Evolutionary conservation across 345 rosid species (phyloP), one percentile per base, ranked within the genome.

Genomic region (Odontarrhena argentea): DNA sequence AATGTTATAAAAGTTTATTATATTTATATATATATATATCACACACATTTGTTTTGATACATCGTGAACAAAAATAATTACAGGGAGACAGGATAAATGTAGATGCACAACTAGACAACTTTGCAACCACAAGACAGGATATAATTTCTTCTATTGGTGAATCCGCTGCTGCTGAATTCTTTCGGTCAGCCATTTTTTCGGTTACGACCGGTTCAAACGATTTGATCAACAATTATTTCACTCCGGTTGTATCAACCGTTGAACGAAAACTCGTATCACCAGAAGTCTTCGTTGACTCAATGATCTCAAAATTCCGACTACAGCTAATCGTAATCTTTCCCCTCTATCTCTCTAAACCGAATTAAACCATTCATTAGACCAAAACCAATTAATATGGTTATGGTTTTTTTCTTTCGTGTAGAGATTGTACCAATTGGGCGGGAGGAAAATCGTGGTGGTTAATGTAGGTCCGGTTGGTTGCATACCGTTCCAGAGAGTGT

Each of bases 401-500:
- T 56, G 11, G 41, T 0, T 11, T 67, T 56, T 9, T 8, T 51
- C 6, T 52, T 40, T 63, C 22, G 22, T 18, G 78, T 83, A 88
- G 96, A 86, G 93, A 72, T 74, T 91, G 22, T 82, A 83, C 66
- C 58, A 67, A 24, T 50, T 86, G 74, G 88, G 91, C 1, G 97
- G 87, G 7, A 81, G 88, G 69, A 86, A 85, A 68, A 79, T 88
- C 10, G 44, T 83, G 18, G 83, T 84, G 42, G 83, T 57, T 38
- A 88, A 86, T 49, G 81, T 88, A 0, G 96, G 92, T 8, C 96
- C 97, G 0, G 75, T 91, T 18, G 97, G 96, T 32, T 91, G 97
- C 42, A 85, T 91, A 44, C 97, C 97, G 4, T 88, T 28, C 45
- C 69, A 76, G 73, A 80, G 82, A 34, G 96, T 86, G 52, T 2